A percentile compares a stretch with the other conserved stretches of the same genome.
These are phyloP conservation scores for Digitaria exilis DNA, from an alignment of 202 grass and related monocot species.

Conservation along the genomic window DNA sequence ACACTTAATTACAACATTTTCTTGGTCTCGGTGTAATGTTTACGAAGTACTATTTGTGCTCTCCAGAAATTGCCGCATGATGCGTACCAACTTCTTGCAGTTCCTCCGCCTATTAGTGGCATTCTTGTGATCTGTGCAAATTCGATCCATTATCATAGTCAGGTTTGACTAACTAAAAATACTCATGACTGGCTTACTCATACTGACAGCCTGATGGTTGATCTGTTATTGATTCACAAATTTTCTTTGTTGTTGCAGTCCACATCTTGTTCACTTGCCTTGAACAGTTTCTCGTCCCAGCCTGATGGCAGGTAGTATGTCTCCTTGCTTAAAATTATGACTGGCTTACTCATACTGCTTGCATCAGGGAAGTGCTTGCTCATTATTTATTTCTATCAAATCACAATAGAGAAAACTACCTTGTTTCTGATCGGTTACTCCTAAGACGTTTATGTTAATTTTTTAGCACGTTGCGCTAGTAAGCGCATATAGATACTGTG, in stretches of 20 bases:
- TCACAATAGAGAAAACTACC: not conserved
- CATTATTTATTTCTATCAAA: conserved; percentile 10
- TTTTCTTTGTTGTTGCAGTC: conserved; percentile 72
- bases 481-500: not conserved
- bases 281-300: conserved; percentile 78
- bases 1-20: not conserved
- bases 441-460: not conserved
- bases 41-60: conserved; percentile 27
- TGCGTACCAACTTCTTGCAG: conserved; percentile 90
- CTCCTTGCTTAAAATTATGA: conserved; percentile 11
- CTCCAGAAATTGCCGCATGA: conserved; percentile 86
- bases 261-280: conserved; percentile 74
- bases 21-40: conserved; percentile 13
- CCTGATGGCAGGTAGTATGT: conserved; percentile 73
- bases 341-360: not conserved
- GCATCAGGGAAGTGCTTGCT: not conserved
- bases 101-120: conserved; percentile 89
- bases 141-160: conserved; percentile 90
- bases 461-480: not conserved
- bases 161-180: conserved; percentile 58
- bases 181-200: not conserved
- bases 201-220: too few species aligned
- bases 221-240: conserved; percentile 6
- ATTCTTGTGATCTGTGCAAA: conserved; percentile 93
- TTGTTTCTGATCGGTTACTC: conserved; percentile 23